Conservation (phyloP, 306 rosid species). For the Ceratonia siliqua region DNA sequence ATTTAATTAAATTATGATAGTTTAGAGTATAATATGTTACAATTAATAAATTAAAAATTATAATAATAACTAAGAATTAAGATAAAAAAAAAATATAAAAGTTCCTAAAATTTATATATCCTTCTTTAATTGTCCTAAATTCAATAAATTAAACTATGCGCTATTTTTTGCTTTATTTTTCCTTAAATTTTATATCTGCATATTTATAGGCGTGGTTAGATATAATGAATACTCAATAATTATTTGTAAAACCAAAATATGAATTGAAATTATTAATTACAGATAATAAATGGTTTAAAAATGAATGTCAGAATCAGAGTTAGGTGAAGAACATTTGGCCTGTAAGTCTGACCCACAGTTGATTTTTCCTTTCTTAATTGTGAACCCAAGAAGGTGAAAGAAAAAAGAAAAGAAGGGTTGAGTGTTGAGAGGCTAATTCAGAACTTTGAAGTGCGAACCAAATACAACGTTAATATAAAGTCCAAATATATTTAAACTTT, state of each 20-base stretch:
- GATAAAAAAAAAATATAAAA: no score
- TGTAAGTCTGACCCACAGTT: neutral
- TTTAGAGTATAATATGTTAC: no score
- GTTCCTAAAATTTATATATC: no score
- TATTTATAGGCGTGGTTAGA: no score
- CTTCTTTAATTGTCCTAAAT: no score
- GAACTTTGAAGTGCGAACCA: constrained; percentile 27
- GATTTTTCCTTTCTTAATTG: neutral
- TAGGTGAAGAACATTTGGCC: neutral
- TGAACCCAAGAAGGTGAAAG: neutral
- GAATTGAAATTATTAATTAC: neutral
- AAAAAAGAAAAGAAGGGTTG: neutral
- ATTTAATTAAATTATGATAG: no score
- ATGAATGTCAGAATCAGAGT: neutral
- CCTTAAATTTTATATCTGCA: no score
- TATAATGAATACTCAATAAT: no score
- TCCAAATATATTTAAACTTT: neutral
- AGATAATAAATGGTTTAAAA: constrained; percentile 1
- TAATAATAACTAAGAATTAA: no score
- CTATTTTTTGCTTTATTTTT: no score
- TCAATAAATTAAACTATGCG: no score
- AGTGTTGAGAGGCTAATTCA: constrained; percentile 12
- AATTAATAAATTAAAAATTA: no score
- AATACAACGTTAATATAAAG: neutral
- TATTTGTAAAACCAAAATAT: neutral